Evolutionary conservation across 345 rosid species (phyloP).

Genomic region (Moricandia moricandioides): DNA sequence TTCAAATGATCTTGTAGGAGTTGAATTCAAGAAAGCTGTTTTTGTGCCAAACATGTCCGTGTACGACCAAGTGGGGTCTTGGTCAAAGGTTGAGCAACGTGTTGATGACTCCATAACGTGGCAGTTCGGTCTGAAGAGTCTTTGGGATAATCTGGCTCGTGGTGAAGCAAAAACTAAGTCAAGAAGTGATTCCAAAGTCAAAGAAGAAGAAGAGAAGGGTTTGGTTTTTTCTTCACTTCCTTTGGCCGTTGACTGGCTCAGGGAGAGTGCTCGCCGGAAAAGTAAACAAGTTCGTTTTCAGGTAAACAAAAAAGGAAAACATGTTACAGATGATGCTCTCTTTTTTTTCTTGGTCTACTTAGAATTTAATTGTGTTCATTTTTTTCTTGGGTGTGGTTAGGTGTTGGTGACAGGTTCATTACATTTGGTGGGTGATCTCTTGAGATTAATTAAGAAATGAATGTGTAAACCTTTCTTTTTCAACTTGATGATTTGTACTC

Average conservation of each 20-base stretch:
- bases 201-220: slow-evolving; percentile 55
- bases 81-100: slow-evolving; percentile 39
- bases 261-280: slow-evolving; percentile 55
- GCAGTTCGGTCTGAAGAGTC: slow-evolving; percentile 74
- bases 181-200: slow-evolving; percentile 38
- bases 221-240: slow-evolving; percentile 85
- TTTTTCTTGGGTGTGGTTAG: slow-evolving; percentile 35
- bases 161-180: slow-evolving; percentile 18
- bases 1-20: slow-evolving; percentile 46
- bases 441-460: slow-evolving; percentile 72
- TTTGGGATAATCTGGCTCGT: slow-evolving; percentile 71
- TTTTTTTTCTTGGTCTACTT: neutral
- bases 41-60: slow-evolving; percentile 84
- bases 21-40: slow-evolving; percentile 77
- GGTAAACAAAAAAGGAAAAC: slow-evolving; percentile 44
- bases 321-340: neutral
- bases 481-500: neutral
- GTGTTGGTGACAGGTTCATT: slow-evolving; percentile 88
- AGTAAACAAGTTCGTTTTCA: slow-evolving; percentile 61
- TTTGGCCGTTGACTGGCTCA: slow-evolving; percentile 79
- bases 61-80: slow-evolving; percentile 79
- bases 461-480: slow-evolving; percentile 1
- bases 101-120: slow-evolving; percentile 64
- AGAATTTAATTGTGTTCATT: neutral
- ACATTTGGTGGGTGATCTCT: slow-evolving; percentile 88